These are phyloP conservation scores for Chrysosporium queenslandicum DNA, from an alignment of 2,329 filamentous ascomycete species.

Conservation along the genomic window DNA sequence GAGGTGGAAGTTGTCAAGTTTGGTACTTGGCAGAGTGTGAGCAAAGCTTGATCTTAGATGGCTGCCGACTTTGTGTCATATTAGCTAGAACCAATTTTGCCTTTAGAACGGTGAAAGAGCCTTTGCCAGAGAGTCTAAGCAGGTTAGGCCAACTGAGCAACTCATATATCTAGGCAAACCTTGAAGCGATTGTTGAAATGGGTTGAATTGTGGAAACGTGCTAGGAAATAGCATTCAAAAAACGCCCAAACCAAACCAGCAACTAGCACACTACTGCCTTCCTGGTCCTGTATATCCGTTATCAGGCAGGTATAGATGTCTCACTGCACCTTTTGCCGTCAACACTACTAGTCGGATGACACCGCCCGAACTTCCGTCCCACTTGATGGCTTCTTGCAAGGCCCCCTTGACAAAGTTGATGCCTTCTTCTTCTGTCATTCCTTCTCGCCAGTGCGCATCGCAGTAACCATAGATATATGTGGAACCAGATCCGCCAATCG, in stretches of 20 bases:
- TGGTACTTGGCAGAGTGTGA: slow-evolving; percentile 18
- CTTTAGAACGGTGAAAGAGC: too few relatives aligned
- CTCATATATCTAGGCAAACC: not conserved
- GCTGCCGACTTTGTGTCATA: not conserved
- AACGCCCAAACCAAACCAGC: not conserved
- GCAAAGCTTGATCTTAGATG: not conserved
- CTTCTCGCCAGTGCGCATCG: slow-evolving; percentile 89
- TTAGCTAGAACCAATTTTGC: not conserved
- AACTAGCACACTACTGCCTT: slow-evolving; percentile 30
- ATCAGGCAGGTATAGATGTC: slow-evolving; percentile 93
- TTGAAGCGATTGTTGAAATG: not conserved
- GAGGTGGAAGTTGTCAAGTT: slow-evolving; percentile 63
- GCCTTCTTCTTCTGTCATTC: slow-evolving; percentile 85
- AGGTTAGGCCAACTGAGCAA: not conserved
- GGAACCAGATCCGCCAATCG: slow-evolving; percentile 91
- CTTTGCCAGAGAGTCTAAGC: too few relatives aligned
- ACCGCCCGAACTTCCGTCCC: slow-evolving; percentile 96
- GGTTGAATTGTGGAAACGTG: not conserved
- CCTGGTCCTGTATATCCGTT: slow-evolving; percentile 71
- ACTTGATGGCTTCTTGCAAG: slow-evolving; percentile 91
- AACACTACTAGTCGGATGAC: slow-evolving; percentile 97
- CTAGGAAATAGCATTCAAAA: slow-evolving; percentile 3
- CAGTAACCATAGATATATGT: slow-evolving; percentile 99
- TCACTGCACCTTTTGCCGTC: slow-evolving; percentile 76
- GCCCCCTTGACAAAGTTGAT: slow-evolving; percentile 88